Evolutionary conservation across 2,329 filamentous ascomycete genomes (phyloP).

Genomic region (Penicillium sp.): DNA sequence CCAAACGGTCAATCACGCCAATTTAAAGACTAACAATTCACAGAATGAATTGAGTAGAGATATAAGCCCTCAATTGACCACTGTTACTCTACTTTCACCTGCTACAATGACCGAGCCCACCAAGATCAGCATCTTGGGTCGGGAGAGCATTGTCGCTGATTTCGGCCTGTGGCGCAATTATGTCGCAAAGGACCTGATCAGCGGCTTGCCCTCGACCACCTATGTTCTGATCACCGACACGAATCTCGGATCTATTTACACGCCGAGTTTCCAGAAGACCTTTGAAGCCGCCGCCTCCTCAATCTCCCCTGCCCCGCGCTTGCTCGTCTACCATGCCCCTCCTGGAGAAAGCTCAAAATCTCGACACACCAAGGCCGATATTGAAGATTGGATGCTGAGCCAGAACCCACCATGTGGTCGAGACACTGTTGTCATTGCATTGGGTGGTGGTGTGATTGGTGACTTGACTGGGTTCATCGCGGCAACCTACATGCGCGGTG

Average conservation of each 20-base stretch:
- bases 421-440: constrained; percentile 90
- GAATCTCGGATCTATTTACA: constrained; percentile 80
- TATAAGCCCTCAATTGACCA: constrained; percentile 7
- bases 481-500: constrained; percentile 96
- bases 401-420: constrained; percentile 81
- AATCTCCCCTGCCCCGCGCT: constrained; percentile 58
- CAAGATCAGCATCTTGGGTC: constrained; percentile 79
- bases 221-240: constrained; percentile 98
- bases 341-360: constrained; percentile 95
- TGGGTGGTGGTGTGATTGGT: constrained; percentile 95
- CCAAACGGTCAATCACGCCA: constrained; percentile 3
- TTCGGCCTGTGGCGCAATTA: constrained; percentile 86
- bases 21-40: constrained; percentile 13
- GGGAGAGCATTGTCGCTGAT: constrained; percentile 88
- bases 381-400: constrained; percentile 95
- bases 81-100: constrained; percentile 10
- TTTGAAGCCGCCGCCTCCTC: constrained; percentile 58
- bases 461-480: constrained; percentile 98
- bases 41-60: constrained; percentile 29
- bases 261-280: constrained; percentile 69
- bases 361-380: constrained; percentile 87
- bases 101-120: constrained; percentile 49
- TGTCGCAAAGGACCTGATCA: constrained; percentile 77
- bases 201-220: constrained; percentile 77
- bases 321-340: constrained; percentile 83